phyloP scores from a whole-genome alignment of 2,329 filamentous ascomycete genomes.

The Botrytis porri region DNA sequence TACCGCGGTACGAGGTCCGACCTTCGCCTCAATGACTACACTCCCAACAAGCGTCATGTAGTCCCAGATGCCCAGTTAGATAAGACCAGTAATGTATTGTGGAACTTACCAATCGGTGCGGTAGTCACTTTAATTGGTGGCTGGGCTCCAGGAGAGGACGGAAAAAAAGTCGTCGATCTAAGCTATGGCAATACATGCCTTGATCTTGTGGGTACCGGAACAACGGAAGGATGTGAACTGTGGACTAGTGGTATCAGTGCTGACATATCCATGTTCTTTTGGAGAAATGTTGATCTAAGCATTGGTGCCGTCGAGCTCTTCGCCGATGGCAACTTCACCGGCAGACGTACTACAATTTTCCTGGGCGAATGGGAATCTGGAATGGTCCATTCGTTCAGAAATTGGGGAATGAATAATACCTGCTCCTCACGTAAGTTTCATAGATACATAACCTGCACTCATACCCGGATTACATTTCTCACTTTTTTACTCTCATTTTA shows the following conservation, averaged over 20 bases:
- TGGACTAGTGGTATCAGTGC: not conserved
- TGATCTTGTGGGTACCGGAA: not conserved
- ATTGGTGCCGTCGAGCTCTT: not conserved
- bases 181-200: not conserved
- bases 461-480: not conserved
- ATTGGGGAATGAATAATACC: not conserved
- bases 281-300: not conserved
- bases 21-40: not conserved
- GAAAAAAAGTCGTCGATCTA: not conserved
- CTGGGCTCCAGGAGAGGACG: not conserved
- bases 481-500: not conserved
- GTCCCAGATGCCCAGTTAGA: not conserved
- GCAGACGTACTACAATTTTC: conserved; percentile 9
- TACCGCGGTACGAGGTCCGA: not conserved
- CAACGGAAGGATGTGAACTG: not conserved
- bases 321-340: not conserved
- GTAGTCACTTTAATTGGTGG: not conserved
- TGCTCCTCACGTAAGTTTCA: not conserved
- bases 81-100: not conserved
- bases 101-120: not conserved
- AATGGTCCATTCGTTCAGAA: not conserved
- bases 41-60: not conserved
- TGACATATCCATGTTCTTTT: not conserved
- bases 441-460: not conserved
- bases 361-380: not conserved